Evolutionary conservation across 345 rosid genomes (phyloP).

Genomic region (Abelmoschus esculentus): DNA sequence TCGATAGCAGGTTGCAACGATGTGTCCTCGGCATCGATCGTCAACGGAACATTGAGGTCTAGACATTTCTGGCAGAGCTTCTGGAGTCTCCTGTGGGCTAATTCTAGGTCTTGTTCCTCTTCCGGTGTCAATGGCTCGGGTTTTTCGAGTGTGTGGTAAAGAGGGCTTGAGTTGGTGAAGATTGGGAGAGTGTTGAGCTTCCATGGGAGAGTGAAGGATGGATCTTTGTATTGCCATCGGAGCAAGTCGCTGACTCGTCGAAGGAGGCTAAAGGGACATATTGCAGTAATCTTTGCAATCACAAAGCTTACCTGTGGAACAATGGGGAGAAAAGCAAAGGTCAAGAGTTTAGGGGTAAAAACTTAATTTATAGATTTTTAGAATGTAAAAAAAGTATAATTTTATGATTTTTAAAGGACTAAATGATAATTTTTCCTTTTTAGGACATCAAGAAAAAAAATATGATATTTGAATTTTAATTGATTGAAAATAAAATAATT

Average conservation of each 20-base stretch:
- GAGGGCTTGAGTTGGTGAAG: slow-evolving; percentile 49
- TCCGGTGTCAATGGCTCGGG: slow-evolving; percentile 56
- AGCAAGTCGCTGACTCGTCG: slow-evolving; percentile 63
- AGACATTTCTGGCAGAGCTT: slow-evolving; percentile 47
- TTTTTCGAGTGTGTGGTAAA: slow-evolving; percentile 5
- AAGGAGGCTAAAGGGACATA: slow-evolving; percentile 42
- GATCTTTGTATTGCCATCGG: slow-evolving; percentile 70
- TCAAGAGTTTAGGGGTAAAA: not conserved
- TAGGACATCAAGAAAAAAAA: too few species aligned
- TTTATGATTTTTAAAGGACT: too few species aligned
- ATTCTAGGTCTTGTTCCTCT: slow-evolving; percentile 53
- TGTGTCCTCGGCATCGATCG: slow-evolving; percentile 77
- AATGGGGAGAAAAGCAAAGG: too few species aligned
- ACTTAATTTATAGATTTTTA: not conserved
- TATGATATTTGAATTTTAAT: too few species aligned
- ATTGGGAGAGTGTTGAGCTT: slow-evolving; percentile 52
- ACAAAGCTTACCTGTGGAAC: slow-evolving; percentile 62
- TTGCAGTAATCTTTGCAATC: slow-evolving; percentile 33
- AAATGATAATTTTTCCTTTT: too few species aligned
- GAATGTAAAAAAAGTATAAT: not conserved
- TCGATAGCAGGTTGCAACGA: slow-evolving; percentile 77
- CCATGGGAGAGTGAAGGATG: slow-evolving; percentile 66
- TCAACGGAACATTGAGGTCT: slow-evolving; percentile 44
- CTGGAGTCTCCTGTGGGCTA: slow-evolving; percentile 41
- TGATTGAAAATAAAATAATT: too few species aligned